Base-by-base conservation (phyloP, 78 protist species). In the Dictyostelium purpureum region DNA sequence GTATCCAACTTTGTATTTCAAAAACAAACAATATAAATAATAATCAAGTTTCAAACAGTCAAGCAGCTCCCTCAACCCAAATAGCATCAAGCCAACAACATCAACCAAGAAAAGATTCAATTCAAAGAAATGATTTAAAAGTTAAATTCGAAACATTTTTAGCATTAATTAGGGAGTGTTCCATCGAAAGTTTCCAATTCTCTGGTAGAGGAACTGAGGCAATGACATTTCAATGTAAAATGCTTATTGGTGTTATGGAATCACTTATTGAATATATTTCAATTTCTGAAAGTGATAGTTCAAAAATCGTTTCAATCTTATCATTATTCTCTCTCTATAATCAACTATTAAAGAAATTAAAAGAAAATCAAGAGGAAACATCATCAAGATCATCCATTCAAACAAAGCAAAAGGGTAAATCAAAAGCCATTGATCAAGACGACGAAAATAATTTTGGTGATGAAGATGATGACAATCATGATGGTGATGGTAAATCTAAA, bases 1-100 rank as follows among this genome's bases (percentile, higher is more conserved):
- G 80, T 59, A 59, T 85, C 12, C 92, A 85, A 74, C 57, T 40
- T 24, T 85, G 92, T 85, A 10, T 73, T 10, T 43, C 28, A 69
- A 51, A 9, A 16, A 40, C 82, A 38, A 24, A 19, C 6, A 45
- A 75, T 33, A 6, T 14, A 18, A 16, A 75, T 18, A 18, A 7
- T 7, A 51, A 42, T 38, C 47, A 63, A 19, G 9, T n/a, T 43
- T 43, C 67, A 10, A 59, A 26, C 21, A 19, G 71, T 35, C 12
- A 63, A 63, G 6, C 40, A 31, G n/a, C n/a, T n/a, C n/a, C n/a
- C n/a, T n/a, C n/a, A 12, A 63, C 26, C 18, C 71, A 33, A 33
- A 33, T 28, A 33, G 21, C 47, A 51, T 18, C 4, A 67, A 28
- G 28, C 38, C 56, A 79, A 65, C 26, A 37, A 24, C n/a, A 65